Percentiles rank a stretch among this genome's conserved stretches.
Conservation (phyloP, 202 grass and related monocot genomes). For the Cymbopogon flexuosus region DNA sequence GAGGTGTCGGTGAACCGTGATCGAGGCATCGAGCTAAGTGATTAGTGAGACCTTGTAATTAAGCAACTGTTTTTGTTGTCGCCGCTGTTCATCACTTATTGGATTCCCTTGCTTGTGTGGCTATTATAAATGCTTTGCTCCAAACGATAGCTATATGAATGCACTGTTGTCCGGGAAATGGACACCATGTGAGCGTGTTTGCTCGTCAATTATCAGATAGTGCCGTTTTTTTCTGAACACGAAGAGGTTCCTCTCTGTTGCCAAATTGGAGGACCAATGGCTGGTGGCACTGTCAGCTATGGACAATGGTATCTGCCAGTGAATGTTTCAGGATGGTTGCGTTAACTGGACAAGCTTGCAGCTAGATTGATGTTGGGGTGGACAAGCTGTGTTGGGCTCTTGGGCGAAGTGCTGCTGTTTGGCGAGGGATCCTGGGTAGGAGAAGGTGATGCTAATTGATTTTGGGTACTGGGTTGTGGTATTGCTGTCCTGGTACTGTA, state of each 20-base stretch:
- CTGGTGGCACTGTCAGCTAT: neutral
- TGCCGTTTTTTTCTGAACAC: neutral
- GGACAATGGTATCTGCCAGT: neutral
- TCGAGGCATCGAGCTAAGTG: conserved; percentile 19
- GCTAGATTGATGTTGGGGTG: neutral
- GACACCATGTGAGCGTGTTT: neutral
- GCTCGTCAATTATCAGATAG: neutral
- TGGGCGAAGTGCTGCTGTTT: neutral
- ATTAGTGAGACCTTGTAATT: neutral
- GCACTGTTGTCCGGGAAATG: neutral
- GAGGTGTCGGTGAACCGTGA: neutral
- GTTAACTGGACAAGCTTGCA: neutral
- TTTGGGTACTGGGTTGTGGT: neutral
- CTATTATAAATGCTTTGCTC: neutral
- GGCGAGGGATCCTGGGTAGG: neutral
- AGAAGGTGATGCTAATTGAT: neutral
- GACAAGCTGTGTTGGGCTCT: neutral
- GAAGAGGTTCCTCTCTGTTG: neutral
- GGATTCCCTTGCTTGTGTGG: neutral
- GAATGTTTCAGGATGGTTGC: neutral
- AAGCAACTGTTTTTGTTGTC: neutral
- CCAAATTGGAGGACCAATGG: neutral
- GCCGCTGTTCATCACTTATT: neutral
- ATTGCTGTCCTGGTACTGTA: neutral
- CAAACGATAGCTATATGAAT: neutral